phyloP scores from a whole-genome alignment of 306 rosid species.

The Prunus persica region DNA sequence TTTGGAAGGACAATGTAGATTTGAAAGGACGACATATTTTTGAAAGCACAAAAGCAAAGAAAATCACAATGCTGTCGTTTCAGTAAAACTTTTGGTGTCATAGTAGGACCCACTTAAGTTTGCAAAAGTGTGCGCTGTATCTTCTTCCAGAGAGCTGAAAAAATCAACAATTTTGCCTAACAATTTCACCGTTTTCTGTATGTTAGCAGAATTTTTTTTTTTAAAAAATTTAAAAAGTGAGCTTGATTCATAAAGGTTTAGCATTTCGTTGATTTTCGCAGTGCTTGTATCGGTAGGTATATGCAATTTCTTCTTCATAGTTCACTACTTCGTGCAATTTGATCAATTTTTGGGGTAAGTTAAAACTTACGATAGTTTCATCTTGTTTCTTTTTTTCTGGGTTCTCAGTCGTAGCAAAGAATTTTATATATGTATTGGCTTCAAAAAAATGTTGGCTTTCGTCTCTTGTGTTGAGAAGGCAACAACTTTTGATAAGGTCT shows the following conservation, averaged over 20 bases:
- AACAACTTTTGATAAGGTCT: slow-evolving; percentile 61
- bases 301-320: neutral
- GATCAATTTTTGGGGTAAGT: slow-evolving; percentile 5
- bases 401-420: slow-evolving; percentile 27
- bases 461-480: slow-evolving; percentile 66
- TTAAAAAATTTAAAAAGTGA: neutral
- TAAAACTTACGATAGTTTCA: neutral
- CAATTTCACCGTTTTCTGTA: neutral
- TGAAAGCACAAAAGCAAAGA: no score
- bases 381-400: slow-evolving; percentile 12
- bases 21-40: no score
- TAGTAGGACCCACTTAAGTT: neutral
- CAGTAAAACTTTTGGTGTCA: neutral
- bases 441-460: neutral
- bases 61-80: no score
- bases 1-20: no score
- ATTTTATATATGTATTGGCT: slow-evolving; percentile 41
- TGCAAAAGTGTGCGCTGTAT: neutral
- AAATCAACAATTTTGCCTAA: neutral
- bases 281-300: neutral
- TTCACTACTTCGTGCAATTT: neutral
- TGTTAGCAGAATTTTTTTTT: no score
- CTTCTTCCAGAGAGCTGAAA: neutral
- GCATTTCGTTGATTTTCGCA: neutral
- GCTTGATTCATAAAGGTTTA: neutral